These are phyloP conservation scores for Yarrowia divulgata DNA, from an alignment of 805 yeast species.

Conservation along the genomic window DNA sequence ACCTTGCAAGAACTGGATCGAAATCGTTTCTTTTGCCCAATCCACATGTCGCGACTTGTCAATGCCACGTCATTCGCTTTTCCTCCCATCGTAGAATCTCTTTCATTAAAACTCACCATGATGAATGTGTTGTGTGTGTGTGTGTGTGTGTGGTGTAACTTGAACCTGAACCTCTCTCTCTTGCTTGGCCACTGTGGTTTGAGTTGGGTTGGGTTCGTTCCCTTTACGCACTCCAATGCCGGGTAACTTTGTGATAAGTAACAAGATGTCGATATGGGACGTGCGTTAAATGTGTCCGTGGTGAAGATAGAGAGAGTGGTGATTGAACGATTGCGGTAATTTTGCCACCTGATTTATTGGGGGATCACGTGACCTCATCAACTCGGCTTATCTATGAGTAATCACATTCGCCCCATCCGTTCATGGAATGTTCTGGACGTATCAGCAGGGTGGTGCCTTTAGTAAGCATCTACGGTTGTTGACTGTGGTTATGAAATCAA, in stretches of 20 bases:
- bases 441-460: too few relatives aligned
- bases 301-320: neutral
- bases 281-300: neutral
- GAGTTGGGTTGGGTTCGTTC: constrained; percentile 14
- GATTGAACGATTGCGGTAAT: neutral
- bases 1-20: constrained; percentile 18
- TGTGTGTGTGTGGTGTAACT: constrained; percentile 8
- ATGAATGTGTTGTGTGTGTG: constrained; percentile 33
- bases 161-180: constrained; percentile 1
- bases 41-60: neutral
- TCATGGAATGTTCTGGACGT: too few relatives aligned
- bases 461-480: too few relatives aligned
- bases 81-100: too few relatives aligned
- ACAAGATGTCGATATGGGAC: neutral
- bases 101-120: constrained; percentile 24
- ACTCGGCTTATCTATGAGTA: too few relatives aligned
- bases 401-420: too few relatives aligned
- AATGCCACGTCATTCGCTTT: too few relatives aligned
- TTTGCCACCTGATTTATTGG: neutral
- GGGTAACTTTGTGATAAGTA: constrained; percentile 31
- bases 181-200: constrained; percentile 28
- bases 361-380: too few relatives aligned
- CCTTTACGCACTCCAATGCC: neutral
- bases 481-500: too few relatives aligned
- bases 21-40: neutral